These are phyloP conservation scores for Colletotrichum sp. DNA, from an alignment of 2,329 filamentous ascomycete species.

Conservation along the genomic window DNA sequence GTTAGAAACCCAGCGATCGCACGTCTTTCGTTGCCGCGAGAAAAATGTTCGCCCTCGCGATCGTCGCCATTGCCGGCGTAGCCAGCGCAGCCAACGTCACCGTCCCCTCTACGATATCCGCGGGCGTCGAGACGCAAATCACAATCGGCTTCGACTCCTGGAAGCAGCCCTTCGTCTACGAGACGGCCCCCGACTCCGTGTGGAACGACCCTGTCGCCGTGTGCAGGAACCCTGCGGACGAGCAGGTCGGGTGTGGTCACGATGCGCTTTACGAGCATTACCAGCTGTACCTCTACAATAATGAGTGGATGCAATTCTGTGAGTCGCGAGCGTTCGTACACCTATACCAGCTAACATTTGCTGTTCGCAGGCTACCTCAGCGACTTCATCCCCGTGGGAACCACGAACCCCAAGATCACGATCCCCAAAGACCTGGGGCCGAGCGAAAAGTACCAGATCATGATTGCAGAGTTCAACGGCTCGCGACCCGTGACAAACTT, in stretches of 20 bases:
- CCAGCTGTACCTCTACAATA: background rate
- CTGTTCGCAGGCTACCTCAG: background rate
- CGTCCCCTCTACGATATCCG: background rate
- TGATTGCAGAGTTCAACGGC: background rate
- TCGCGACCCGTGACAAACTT: background rate
- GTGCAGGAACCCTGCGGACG: background rate
- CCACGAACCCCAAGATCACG: background rate
- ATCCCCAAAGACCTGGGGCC: background rate
- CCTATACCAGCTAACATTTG: background rate
- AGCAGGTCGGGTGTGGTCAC: background rate
- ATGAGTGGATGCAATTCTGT: background rate
- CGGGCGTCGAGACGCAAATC: slow-evolving; percentile 6
- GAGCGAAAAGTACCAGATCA: background rate
- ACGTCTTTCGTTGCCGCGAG: background rate
- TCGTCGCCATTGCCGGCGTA: background rate
- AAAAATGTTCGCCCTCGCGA: background rate
- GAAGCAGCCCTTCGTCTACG: slow-evolving; percentile 11
- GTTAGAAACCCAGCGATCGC: background rate
- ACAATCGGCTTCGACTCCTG: background rate
- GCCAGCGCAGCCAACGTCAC: background rate
- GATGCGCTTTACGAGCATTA: slow-evolving; percentile 3
- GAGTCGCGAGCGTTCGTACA: background rate
- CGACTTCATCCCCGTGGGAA: background rate
- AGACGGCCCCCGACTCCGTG: background rate
- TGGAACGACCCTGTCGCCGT: background rate